phyloP scores from a whole-genome alignment of 257 asterid genomes.

The Rauvolfia tetraphylla region DNA sequence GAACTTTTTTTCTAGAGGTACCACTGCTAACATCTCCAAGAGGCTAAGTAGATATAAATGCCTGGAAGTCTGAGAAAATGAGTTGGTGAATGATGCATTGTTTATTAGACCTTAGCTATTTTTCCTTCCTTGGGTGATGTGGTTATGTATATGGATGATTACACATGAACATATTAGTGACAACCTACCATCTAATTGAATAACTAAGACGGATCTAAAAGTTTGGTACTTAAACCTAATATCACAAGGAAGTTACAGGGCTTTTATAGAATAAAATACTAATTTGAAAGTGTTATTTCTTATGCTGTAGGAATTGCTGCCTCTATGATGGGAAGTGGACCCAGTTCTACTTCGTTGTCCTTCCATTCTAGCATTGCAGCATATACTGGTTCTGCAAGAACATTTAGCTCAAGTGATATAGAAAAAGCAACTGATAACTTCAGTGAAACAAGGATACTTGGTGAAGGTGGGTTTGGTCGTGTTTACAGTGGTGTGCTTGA shows the following conservation, averaged over 20 bases:
- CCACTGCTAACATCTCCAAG: background rate
- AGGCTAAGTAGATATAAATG: background rate
- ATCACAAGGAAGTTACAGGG: background rate
- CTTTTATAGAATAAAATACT: background rate
- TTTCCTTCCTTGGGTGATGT: background rate
- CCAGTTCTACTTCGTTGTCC: constrained; percentile 67
- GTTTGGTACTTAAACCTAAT: background rate
- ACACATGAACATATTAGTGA: background rate
- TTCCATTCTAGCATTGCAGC: constrained; percentile 73
- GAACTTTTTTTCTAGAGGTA: background rate
- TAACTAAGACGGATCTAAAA: background rate
- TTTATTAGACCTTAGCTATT: background rate
- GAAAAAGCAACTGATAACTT: constrained; percentile 81
- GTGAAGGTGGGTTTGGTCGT: constrained; percentile 97
- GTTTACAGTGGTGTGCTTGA: constrained; percentile 81
- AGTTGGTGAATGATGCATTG: background rate
- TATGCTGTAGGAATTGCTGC: constrained; percentile 42
- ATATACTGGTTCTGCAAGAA: constrained; percentile 75
- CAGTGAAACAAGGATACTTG: constrained; percentile 62
- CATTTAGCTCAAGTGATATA: constrained; percentile 59
- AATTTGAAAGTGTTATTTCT: background rate
- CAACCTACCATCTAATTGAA: background rate
- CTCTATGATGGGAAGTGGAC: constrained; percentile 55
- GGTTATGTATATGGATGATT: background rate
- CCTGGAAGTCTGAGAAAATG: background rate